phyloP scores from a whole-genome alignment of 257 asterid genomes.

The Jacaranda copaia region DNA sequence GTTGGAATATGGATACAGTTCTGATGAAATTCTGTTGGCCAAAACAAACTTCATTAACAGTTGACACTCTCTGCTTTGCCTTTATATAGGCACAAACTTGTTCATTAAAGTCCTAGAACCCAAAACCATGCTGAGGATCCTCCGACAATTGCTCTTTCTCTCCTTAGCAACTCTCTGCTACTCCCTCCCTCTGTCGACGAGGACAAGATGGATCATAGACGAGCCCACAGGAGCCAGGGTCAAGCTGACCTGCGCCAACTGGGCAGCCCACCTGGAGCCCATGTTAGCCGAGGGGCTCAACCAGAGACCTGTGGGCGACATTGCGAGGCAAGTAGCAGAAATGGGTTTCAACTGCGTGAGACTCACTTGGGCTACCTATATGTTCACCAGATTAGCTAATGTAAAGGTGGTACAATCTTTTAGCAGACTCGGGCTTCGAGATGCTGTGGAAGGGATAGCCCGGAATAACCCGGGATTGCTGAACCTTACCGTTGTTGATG shows the following conservation, averaged over 20 bases:
- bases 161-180: constrained; percentile 25
- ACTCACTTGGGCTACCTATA: constrained; percentile 67
- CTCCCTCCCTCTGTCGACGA: constrained; percentile 62
- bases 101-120: too few species aligned
- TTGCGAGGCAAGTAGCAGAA: constrained; percentile 30
- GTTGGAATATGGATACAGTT: neutral
- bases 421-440: constrained; percentile 38
- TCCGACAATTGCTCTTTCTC: constrained; percentile 32
- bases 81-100: neutral
- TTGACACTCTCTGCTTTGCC: neutral
- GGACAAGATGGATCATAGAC: constrained; percentile 63
- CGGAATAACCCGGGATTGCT: constrained; percentile 49
- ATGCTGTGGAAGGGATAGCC: constrained; percentile 44
- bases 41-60: constrained; percentile 1
- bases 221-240: constrained; percentile 50
- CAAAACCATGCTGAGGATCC: constrained; percentile 25
- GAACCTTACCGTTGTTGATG: constrained; percentile 49
- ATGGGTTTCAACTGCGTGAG: constrained; percentile 82
- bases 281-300: constrained; percentile 73
- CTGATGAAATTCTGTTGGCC: constrained; percentile 43
- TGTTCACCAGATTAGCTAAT: constrained; percentile 53
- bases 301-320: constrained; percentile 44
- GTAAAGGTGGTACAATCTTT: constrained; percentile 44
- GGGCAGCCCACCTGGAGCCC: constrained; percentile 68
- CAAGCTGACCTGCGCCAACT: constrained; percentile 62